These are phyloP conservation scores for Fonsecaea multimorphosa DNA, from an alignment of 2,329 filamentous ascomycete species.

Conservation along the genomic window DNA sequence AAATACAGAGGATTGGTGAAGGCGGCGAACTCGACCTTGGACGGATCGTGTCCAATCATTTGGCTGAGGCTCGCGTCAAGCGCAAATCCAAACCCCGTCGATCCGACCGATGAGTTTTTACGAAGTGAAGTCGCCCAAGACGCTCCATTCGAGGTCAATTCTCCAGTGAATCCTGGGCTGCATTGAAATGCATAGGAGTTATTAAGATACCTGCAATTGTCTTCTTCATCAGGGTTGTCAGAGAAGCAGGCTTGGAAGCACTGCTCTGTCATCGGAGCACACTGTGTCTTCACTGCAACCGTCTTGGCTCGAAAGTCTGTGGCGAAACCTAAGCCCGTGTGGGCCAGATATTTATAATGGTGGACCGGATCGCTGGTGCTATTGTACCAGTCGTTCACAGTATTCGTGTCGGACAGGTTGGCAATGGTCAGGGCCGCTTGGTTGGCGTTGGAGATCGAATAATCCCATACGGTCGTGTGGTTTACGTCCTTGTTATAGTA, in stretches of 20 bases:
- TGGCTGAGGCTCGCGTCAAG: neutral
- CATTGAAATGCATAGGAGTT: neutral
- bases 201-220: no score
- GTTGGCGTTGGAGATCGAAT: neutral
- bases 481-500: no score
- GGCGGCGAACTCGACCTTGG: constrained; percentile 8
- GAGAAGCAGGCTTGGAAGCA: constrained; percentile 21
- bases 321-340: neutral
- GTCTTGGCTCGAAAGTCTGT: constrained; percentile 5
- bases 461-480: neutral
- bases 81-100: neutral
- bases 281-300: constrained; percentile 1
- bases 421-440: no score
- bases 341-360: no score
- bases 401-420: no score
- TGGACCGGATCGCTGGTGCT: no score
- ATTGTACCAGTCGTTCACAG: no score
- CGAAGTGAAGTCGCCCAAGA: neutral
- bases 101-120: neutral
- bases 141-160: neutral
- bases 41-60: neutral
- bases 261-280: neutral
- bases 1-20: constrained; percentile 5
- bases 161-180: neutral
- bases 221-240: neutral